Percentiles rank a stretch among this genome's conserved stretches.
phyloP scores from a whole-genome alignment of 169 alveolate genomes.

The Theileria annulata region DNA sequence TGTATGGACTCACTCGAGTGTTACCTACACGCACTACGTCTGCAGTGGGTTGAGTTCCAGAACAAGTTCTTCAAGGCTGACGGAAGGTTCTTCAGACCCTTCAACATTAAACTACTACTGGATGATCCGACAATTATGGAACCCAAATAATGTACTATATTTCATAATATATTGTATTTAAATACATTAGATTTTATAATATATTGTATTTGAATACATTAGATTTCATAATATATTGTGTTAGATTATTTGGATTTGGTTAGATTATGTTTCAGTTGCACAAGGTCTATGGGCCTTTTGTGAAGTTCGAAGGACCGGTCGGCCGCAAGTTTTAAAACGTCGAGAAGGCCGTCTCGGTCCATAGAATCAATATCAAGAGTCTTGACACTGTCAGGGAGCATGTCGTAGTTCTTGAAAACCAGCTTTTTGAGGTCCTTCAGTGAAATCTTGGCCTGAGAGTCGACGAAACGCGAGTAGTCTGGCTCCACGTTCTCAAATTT shows the following conservation, averaged over 20 bases:
- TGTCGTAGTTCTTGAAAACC: conserved; percentile 53
- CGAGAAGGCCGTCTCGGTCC: conserved; percentile 55
- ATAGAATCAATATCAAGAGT: conserved; percentile 43
- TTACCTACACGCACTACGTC: conserved; percentile 97
- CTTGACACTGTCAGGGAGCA: conserved; percentile 61
- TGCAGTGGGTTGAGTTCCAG: conserved; percentile 99
- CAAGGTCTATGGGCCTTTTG: conserved; percentile 50
- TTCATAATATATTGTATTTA: background rate
- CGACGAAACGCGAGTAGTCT: conserved; percentile 49
- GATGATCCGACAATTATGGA: conserved; percentile 30
- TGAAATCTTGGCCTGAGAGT: conserved; percentile 39
- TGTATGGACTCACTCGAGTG: conserved; percentile 99
- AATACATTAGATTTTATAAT: background rate
- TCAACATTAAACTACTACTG: conserved; percentile 65
- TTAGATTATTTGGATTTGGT: conserved; percentile 8
- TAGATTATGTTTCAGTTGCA: conserved; percentile 48
- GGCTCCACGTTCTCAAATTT: conserved; percentile 32
- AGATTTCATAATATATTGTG: background rate
- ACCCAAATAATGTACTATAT: conserved; percentile 1
- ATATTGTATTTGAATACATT: background rate
- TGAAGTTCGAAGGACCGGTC: conserved; percentile 52
- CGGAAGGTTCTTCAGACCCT: conserved; percentile 92
- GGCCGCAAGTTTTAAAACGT: conserved; percentile 48
- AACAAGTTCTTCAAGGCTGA: conserved; percentile 98
- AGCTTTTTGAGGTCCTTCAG: conserved; percentile 53